phyloP scores from a whole-genome alignment of 768 basidiomycete genomes.

The Lactarius quietus region DNA sequence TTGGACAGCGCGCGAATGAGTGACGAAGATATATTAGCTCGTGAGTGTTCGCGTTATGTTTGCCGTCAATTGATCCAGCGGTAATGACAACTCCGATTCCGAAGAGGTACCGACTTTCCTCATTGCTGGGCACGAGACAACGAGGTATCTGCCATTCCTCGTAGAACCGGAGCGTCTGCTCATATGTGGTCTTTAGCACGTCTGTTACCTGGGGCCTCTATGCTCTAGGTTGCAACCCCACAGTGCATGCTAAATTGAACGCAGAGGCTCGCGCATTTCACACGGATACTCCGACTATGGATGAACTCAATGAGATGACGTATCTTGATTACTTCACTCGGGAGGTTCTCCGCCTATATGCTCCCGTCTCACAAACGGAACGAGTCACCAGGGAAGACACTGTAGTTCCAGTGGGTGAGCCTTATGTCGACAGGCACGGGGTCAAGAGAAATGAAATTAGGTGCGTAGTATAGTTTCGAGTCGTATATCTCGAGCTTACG shows the following conservation, averaged over 20 bases:
- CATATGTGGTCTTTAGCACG: slow-evolving; percentile 28
- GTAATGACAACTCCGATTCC: not conserved
- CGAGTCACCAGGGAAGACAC: slow-evolving; percentile 23
- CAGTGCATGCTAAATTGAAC: too few species aligned
- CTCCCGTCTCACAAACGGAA: slow-evolving; percentile 20
- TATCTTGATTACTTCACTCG: too few species aligned
- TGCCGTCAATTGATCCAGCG: not conserved
- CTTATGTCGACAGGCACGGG: slow-evolving; percentile 27
- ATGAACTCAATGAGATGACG: too few species aligned
- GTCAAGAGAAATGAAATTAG: slow-evolving; percentile 21
- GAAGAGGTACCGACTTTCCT: slow-evolving; percentile 61
- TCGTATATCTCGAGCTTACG: not conserved
- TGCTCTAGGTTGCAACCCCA: slow-evolving; percentile 47
- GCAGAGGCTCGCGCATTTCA: too few species aligned
- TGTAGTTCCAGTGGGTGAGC: slow-evolving; percentile 24
- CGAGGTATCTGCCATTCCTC: too few species aligned
- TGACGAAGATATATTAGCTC: slow-evolving; percentile 58
- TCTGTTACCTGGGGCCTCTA: slow-evolving; percentile 58
- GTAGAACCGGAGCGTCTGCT: not conserved
- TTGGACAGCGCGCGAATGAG: slow-evolving; percentile 51
- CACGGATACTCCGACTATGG: too few species aligned
- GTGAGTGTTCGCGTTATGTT: slow-evolving; percentile 34
- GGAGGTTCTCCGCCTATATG: slow-evolving; percentile 21
- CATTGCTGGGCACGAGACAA: too few species aligned
- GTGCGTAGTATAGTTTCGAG: slow-evolving; percentile 6